These are phyloP conservation scores for Mycothermus thermophilus DNA, from an alignment of 495 filamentous ascomycete genomes.

Conservation along the genomic window DNA sequence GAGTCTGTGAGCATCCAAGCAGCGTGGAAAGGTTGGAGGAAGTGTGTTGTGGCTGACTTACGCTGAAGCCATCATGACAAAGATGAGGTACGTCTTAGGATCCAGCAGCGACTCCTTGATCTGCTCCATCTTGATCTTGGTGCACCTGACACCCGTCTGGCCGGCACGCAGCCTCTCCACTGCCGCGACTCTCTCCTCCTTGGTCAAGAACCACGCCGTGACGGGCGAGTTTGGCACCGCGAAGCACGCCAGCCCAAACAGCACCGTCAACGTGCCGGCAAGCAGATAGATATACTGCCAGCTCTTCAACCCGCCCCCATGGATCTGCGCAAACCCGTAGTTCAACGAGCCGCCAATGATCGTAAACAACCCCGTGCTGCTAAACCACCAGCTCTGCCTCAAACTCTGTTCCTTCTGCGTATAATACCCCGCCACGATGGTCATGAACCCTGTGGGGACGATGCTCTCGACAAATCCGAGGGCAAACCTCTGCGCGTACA, in stretches of 20 bases:
- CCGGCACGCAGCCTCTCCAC: constrained; percentile 50
- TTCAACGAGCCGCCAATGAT: constrained; percentile 35
- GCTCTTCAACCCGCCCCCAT: constrained; percentile 34
- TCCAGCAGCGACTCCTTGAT: constrained; percentile 43
- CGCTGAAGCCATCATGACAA: constrained; percentile 37
- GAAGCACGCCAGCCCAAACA: constrained; percentile 33
- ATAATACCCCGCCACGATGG: constrained; percentile 43
- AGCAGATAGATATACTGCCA: constrained; percentile 66
- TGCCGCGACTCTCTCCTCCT: constrained; percentile 54
- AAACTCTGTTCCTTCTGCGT: constrained; percentile 40
- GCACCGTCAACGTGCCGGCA: constrained; percentile 45
- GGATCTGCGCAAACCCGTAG: constrained; percentile 46
- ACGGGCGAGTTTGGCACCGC: constrained; percentile 62
- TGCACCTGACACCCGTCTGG: constrained; percentile 49
- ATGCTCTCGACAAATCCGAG: constrained; percentile 47
- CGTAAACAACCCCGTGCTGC: constrained; percentile 43
- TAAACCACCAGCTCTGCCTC: constrained; percentile 19
- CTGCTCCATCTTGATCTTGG: constrained; percentile 34
- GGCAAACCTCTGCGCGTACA: constrained; percentile 51
- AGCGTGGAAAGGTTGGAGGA: too few relatives aligned
- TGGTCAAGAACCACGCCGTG: constrained; percentile 55
- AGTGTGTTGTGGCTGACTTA: too few relatives aligned
- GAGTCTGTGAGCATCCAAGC: neutral
- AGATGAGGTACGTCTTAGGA: constrained; percentile 45
- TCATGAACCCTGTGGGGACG: constrained; percentile 35